These are phyloP conservation scores for Phytophthora syringae DNA, from an alignment of 352 stramenopile genomes.

Conservation along the genomic window DNA sequence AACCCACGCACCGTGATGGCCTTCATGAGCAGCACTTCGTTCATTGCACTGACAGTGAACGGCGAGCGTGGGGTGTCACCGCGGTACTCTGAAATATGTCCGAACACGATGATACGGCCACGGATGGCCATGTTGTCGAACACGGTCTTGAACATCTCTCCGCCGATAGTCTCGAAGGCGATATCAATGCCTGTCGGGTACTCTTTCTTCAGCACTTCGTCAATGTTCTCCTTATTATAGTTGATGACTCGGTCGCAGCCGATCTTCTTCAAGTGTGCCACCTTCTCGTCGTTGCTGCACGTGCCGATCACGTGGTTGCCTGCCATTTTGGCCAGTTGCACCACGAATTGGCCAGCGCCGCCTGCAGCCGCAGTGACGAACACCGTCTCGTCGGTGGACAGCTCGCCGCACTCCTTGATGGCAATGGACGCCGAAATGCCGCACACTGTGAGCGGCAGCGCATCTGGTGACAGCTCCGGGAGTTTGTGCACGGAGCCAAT, in stretches of 20 bases:
- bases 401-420: constrained; percentile 29
- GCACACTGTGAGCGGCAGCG: constrained; percentile 28
- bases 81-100: constrained; percentile 33
- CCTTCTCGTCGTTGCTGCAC: constrained; percentile 31
- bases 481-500: constrained; percentile 25
- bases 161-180: constrained; percentile 32
- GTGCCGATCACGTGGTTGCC: constrained; percentile 39
- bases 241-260: constrained; percentile 39
- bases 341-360: constrained; percentile 27
- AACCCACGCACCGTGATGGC: constrained; percentile 31
- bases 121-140: constrained; percentile 22
- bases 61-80: constrained; percentile 29
- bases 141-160: constrained; percentile 34
- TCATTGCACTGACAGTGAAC: constrained; percentile 30
- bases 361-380: constrained; percentile 32
- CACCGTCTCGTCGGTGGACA: constrained; percentile 29
- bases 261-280: constrained; percentile 24
- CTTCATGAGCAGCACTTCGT: constrained; percentile 25
- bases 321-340: constrained; percentile 32
- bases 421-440: constrained; percentile 30
- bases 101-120: constrained; percentile 34
- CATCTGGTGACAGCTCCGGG: constrained; percentile 18
- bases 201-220: constrained; percentile 30
- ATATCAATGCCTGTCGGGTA: constrained; percentile 33
- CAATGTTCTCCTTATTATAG: constrained; percentile 34